Evolutionary conservation across 257 asterid genomes (phyloP).

Genomic region (Prunella vulgaris): DNA sequence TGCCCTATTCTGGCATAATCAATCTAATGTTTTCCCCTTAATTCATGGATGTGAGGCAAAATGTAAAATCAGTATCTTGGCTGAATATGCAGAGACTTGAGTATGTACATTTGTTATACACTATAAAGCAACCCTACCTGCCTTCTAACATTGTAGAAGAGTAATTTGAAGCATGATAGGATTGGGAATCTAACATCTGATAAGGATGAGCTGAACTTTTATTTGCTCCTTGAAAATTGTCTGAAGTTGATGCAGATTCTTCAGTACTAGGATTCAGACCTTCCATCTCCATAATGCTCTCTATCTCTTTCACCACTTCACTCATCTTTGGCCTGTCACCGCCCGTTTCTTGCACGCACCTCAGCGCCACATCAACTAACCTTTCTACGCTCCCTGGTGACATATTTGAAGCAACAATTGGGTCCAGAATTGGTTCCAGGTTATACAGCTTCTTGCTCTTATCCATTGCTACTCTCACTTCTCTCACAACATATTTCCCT

Average conservation of each 20-base stretch:
- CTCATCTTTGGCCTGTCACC: slow-evolving; percentile 60
- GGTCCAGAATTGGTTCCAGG: slow-evolving; percentile 68
- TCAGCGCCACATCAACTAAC: slow-evolving; percentile 62
- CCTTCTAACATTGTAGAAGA: slow-evolving; percentile 46
- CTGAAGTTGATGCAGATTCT: slow-evolving; percentile 66
- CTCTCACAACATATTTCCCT: slow-evolving; percentile 71
- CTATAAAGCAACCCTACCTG: slow-evolving; percentile 29
- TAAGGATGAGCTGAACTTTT: slow-evolving; percentile 60
- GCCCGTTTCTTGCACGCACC: slow-evolving; percentile 62
- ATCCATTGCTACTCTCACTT: slow-evolving; percentile 58
- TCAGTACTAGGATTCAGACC: slow-evolving; percentile 76
- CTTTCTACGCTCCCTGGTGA: slow-evolving; percentile 57
- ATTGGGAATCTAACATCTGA: slow-evolving; percentile 50
- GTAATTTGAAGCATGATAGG: slow-evolving; percentile 43
- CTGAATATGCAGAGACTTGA: too few relatives aligned
- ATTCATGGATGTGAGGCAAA: background rate
- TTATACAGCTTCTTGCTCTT: slow-evolving; percentile 51
- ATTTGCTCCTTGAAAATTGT: slow-evolving; percentile 43
- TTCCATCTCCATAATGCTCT: slow-evolving; percentile 58
- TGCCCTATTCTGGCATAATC: background rate
- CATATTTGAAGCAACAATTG: slow-evolving; percentile 44
- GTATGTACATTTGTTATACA: too few relatives aligned
- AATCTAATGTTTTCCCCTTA: background rate
- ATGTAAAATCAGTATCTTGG: too few relatives aligned
- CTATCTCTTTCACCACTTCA: slow-evolving; percentile 81